Conservation (phyloP, 495 filamentous ascomycete genomes). For the Trichoderma orchidacearum region DNA sequence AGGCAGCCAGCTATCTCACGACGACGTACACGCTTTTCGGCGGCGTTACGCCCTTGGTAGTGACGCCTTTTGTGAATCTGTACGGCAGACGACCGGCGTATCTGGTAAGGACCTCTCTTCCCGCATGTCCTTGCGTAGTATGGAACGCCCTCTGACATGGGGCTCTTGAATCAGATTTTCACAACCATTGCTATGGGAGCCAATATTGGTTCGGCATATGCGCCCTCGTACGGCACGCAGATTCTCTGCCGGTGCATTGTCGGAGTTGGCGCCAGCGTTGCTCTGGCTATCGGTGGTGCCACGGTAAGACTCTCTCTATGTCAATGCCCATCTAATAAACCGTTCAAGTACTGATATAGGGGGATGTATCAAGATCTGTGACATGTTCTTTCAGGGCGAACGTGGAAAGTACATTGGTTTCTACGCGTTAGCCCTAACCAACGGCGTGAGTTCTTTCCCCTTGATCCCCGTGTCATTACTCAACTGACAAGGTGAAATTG, state of each 20-base stretch:
- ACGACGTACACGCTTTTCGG: constrained; percentile 13
- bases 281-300: constrained; percentile 14
- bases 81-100: constrained; percentile 16
- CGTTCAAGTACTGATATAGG: too few species aligned
- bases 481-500: background rate
- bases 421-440: constrained; percentile 14
- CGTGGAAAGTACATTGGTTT: constrained; percentile 14
- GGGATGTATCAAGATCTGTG: too few species aligned
- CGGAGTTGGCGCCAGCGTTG: constrained; percentile 13
- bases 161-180: constrained; percentile 1
- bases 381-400: constrained; percentile 17
- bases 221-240: constrained; percentile 7
- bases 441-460: constrained; percentile 13
- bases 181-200: constrained; percentile 12
- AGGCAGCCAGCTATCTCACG: constrained; percentile 12
- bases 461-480: constrained; percentile 5
- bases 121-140: too few species aligned
- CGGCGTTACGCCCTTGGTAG: constrained; percentile 13
- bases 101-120: background rate
- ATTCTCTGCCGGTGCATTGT: constrained; percentile 9
- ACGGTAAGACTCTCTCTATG: constrained; percentile 4
- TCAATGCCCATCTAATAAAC: too few species aligned
- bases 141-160: background rate
- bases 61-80: constrained; percentile 11
- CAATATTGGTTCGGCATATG: constrained; percentile 10